Evolutionary conservation across 148 eudicot species (phyloP).

Genomic region (Rhododendron henanense): DNA sequence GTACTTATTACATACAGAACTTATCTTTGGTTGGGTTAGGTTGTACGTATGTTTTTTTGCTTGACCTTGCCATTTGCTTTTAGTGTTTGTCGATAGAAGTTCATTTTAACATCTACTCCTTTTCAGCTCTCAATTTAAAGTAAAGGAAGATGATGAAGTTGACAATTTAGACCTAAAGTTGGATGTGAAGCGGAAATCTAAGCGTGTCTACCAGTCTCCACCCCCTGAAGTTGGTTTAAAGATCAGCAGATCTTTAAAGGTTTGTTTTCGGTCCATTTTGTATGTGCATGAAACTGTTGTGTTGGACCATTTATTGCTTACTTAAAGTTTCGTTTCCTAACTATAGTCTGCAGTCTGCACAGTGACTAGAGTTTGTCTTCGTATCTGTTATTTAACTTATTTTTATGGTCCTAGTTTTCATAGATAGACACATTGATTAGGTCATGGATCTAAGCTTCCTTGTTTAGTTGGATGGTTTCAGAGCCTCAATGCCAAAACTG

Average conservation of each 20-base stretch:
- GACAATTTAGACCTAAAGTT: conserved; percentile 75
- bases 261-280: conserved; percentile 32
- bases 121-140: conserved; percentile 83
- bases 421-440: conserved; percentile 1
- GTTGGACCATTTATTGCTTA: neutral
- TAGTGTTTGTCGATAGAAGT: neutral
- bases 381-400: neutral
- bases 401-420: neutral
- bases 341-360: neutral
- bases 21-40: neutral
- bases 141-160: conserved; percentile 94
- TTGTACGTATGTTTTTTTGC: neutral
- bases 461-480: conserved; percentile 92
- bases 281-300: neutral
- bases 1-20: neutral
- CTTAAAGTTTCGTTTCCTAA: neutral
- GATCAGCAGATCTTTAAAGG: conserved; percentile 94
- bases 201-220: conserved; percentile 71
- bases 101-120: neutral
- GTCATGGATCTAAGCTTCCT: conserved; percentile 42
- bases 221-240: conserved; percentile 82
- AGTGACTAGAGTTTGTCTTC: neutral
- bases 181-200: conserved; percentile 56
- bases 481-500: conserved; percentile 96
- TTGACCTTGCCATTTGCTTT: neutral